Base-by-base conservation (phyloP, 176 grass and related monocot species). In the Avena sativa region DNA sequence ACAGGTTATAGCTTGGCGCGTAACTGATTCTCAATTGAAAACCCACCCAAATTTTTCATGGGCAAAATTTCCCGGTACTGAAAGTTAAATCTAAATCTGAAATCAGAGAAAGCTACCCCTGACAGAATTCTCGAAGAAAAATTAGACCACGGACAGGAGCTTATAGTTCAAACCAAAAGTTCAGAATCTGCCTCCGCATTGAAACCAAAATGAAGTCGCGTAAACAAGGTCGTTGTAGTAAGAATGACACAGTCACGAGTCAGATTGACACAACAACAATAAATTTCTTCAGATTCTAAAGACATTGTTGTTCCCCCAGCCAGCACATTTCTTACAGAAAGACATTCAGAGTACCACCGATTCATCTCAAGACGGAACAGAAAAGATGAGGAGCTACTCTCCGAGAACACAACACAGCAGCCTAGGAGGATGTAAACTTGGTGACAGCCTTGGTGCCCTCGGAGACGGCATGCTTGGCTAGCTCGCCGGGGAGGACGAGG, bases 361-460 rank as follows among this genome's bases (percentile, higher is more conserved):
- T 66, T 66, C 63, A 66, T 25, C 63, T 30, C 32, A 7, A 34
- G 63, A 66, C 28, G 63, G 32, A 16, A 30, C 63, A 66, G 13
- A 32, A 12, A 11, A 62, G 11, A 43, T 43, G 40, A 21, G 11
- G 23, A 21, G 25, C 3, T 0, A 30, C 23, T 28, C 23, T 14
- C 25, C 25, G 0, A 64, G 12, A 63, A 63, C 60, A 65, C 25
- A 65, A 30, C 4, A 28, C 4, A 30, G 12, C 63, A 8, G 15
- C 56, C 30, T 81, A 89, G 17, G 89, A 64, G 12, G 79, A 87
- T 12, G 91, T 93, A 77, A 93, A 93, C 61, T 93, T 90, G 49
- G 88, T 88, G 19, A 93, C 91, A 0, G 88, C 88, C 91, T 90
- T 93, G 55, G 88, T 93, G 64, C 91, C 88, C 86, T 93, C 88